Evolutionary conservation across 2,329 filamentous ascomycete genomes (phyloP).

Genomic region (Neofusicoccum parvum): DNA sequence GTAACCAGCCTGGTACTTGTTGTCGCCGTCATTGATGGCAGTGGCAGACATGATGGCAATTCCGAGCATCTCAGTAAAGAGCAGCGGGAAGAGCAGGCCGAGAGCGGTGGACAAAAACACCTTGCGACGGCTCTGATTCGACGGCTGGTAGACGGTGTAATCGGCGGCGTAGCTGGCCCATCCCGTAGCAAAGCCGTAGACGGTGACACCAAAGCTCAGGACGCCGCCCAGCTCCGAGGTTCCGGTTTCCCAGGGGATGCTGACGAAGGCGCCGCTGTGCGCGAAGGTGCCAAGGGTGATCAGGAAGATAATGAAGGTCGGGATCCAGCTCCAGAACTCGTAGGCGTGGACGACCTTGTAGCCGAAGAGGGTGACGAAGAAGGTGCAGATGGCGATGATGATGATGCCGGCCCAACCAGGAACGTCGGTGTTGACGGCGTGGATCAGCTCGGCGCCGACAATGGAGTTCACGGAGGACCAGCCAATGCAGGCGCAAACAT

Average conservation of each 20-base stretch:
- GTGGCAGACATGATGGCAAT: constrained; percentile 70
- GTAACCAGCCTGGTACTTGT: constrained; percentile 61
- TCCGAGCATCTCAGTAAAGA: constrained; percentile 74
- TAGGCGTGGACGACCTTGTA: constrained; percentile 77
- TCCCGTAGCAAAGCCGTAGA: constrained; percentile 70
- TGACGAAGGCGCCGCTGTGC: constrained; percentile 65
- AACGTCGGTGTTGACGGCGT: constrained; percentile 70
- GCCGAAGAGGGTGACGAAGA: constrained; percentile 72
- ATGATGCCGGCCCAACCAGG: constrained; percentile 75
- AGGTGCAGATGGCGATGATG: constrained; percentile 69
- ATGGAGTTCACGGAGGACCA: constrained; percentile 80
- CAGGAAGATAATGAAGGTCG: constrained; percentile 72
- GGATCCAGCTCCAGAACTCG: constrained; percentile 75
- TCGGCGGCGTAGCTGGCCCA: constrained; percentile 78
- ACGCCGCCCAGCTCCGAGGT: constrained; percentile 61
- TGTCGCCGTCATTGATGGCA: constrained; percentile 53
- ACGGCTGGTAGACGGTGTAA: constrained; percentile 78
- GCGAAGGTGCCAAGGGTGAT: constrained; percentile 70
- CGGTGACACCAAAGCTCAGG: constrained; percentile 66
- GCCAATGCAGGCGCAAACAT: constrained; percentile 70
- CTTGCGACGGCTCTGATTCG: constrained; percentile 58
- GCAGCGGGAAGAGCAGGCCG: constrained; percentile 70
- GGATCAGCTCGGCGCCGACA: constrained; percentile 75
- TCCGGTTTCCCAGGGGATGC: constrained; percentile 62
- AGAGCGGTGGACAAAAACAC: constrained; percentile 70